Evolutionary conservation across 768 basidiomycete genomes (phyloP), one percentile per base, ranked within the genome.

Genomic region (Naganishia friedmannii): DNA sequence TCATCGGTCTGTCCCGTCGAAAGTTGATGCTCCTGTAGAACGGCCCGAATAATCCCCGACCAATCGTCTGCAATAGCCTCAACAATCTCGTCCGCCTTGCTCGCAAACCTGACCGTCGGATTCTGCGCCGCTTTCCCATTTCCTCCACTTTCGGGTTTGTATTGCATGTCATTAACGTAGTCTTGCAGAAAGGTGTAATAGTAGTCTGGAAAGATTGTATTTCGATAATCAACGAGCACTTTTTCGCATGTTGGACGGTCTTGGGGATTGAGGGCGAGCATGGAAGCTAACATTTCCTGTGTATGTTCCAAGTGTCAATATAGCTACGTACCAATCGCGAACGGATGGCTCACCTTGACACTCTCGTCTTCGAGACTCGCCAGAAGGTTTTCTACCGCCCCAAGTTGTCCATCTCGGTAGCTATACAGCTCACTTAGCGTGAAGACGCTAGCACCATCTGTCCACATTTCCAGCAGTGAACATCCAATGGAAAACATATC

Each of bases 131-230:
- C 67, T 42, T 58, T 82, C 80, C 80, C 92, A 96, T 74, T 96
- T 85, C 86, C 90, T 92, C 91, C 10, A 96, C 84, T 63, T 88
- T 84, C 76, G 93, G 91, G 77, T 96, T 84, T 75, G 88, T n/a
- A 88, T 78, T 13, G 77, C 83, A 68, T 42, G 77, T 73, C 79
- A 91, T 88, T 3, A n/a, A 88, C 86, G 74, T 96, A 97, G 74
- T 90, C 90, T 78, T 94, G 90, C 12, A 98, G 85, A 82, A 95
- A 97, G 2, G 92, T 90, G 82, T 96, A 97, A 81, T 98, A 98
- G 34, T 87, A 88, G 75, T 94, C 92, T 0, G 95, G 93, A 73
- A 98, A 90, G 56, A 94, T 88, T 10, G 85, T 85, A 0, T 88
- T 90, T 54, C 92, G 86, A 3, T 88, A 89, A 0, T 84, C 86